Evolutionary conservation across 1,284 basidiomycete species (phyloP).

Genomic region (Pyrrhoderma noxium): DNA sequence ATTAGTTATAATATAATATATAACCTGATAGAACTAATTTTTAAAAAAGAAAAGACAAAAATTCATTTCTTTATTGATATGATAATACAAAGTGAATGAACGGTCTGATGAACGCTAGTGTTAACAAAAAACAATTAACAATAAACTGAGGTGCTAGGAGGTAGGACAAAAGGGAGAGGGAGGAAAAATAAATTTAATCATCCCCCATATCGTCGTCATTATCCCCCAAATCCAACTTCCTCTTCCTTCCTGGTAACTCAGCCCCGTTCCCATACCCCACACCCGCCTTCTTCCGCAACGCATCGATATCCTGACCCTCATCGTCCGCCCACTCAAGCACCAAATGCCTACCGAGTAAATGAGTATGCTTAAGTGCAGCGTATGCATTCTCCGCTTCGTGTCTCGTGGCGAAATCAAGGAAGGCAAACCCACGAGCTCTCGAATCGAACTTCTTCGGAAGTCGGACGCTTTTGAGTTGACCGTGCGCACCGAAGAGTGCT

Average conservation of each 20-base stretch:
- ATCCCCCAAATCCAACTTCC: conserved; percentile 42
- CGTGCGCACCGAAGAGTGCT: conserved; percentile 82
- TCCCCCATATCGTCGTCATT: conserved; percentile 21
- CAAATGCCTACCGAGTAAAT: conserved; percentile 91
- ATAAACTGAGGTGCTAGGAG: no score
- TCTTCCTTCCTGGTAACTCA: conserved; percentile 61
- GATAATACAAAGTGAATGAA: no score
- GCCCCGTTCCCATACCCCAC: conserved; percentile 63
- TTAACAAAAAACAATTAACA: no score
- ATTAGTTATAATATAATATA: not conserved
- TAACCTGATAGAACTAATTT: not conserved
- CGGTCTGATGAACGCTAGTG: no score
- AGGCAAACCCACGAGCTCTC: conserved; percentile 88
- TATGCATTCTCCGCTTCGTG: conserved; percentile 85
- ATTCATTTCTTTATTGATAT: no score
- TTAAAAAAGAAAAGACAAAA: no score
- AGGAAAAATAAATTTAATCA: not conserved
- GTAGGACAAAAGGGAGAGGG: not conserved
- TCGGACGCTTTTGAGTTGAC: conserved; percentile 86
- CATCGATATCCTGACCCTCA: conserved; percentile 60
- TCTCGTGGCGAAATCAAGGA: conserved; percentile 86
- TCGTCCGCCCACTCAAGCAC: conserved; percentile 93
- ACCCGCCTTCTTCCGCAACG: conserved; percentile 71
- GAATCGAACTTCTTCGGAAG: conserved; percentile 84
- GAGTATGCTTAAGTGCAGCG: conserved; percentile 82